These are phyloP conservation scores for Clarireedia hainanense DNA, from an alignment of 2,329 filamentous ascomycete species.

Conservation along the genomic window DNA sequence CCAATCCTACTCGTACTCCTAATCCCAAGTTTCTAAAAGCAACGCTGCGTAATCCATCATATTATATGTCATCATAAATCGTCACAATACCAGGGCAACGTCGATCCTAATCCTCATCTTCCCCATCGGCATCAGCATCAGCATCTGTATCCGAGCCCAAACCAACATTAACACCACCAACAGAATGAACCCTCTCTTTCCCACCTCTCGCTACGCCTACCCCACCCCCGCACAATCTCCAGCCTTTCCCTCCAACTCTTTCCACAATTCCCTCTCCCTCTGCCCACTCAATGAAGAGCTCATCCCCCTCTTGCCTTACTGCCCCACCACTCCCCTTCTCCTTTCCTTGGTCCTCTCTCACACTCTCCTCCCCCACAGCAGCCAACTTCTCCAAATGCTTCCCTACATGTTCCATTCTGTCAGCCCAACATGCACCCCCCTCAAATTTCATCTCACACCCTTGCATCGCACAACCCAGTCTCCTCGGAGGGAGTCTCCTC, in stretches of 20 bases:
- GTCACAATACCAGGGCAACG: background rate
- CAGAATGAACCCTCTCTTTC: background rate
- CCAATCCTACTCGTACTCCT: too few relatives aligned
- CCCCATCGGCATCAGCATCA: conserved; percentile 18
- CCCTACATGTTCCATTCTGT: conserved; percentile 81
- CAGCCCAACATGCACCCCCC: conserved; percentile 64
- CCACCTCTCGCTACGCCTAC: background rate
- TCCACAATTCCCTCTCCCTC: too few relatives aligned
- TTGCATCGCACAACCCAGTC: conserved; percentile 52
- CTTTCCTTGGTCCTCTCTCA: background rate
- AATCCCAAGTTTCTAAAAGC: background rate
- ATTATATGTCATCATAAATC: background rate
- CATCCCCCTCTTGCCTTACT: conserved; percentile 14
- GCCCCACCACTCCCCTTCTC: background rate
- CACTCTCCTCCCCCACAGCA: background rate
- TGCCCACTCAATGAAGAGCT: conserved; percentile 19
- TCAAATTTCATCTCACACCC: conserved; percentile 55
- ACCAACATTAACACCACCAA: background rate
- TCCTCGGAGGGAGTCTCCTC: conserved; percentile 53
- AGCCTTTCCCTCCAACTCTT: background rate
- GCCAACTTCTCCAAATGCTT: conserved; percentile 61
- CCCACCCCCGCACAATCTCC: conserved; percentile 15
- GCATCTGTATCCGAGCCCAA: background rate
- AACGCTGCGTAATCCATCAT: background rate
- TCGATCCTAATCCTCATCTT: conserved; percentile 16